Evolutionary conservation across 352 stramenopile species (phyloP), one percentile per base, ranked within the genome.

Genomic region (Lagenidium sp.): DNA sequence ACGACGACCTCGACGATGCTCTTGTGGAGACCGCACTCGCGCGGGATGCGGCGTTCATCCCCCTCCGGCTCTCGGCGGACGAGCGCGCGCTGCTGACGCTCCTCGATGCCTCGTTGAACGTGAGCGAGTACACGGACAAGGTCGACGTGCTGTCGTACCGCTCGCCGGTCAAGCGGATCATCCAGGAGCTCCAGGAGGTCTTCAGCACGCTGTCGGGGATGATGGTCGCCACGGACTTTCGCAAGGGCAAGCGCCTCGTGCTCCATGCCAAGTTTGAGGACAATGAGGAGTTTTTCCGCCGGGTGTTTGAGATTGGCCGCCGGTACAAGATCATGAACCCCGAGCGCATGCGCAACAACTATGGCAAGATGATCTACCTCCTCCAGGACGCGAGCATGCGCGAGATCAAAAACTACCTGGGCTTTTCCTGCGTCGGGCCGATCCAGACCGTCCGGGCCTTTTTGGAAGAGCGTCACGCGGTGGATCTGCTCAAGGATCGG

Each of bases 241-340:
- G 60, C 22, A 60, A 69, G 44, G 74, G 74, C 23, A 70, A 77
- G 30, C 50, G 66, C 16, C 49, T 85, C 25, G 55, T 91, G 44
- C 56, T 70, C 37, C 51, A 70, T 18, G 65, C 69, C 10, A 68
- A 86, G 49, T 82, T 84, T 40, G 63, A 67, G 30, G 69, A 90
- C 24, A 95, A 94, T 47, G 73, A 73, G 20, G 57, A 66, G 0
- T 90, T 94, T 29, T 89, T 95, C 46, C 68, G 74, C 26, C 46
- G 78, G 28, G 72, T 94, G 13, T 95, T 94, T 56, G 82, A 95
- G 62, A 85, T 97, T 31, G 87, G 85, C n/a, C 78, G 91, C 18
- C 80, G 91, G 7, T 96, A 97, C 66, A 97, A 97, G 54, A 86
- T 97, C 35, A 88, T 96, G 65, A 97, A 97, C 51, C 91, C 91